Evolutionary conservation across 2,329 filamentous ascomycete genomes (phyloP).

Genomic region (Ceratocystis cacaofunesta): DNA sequence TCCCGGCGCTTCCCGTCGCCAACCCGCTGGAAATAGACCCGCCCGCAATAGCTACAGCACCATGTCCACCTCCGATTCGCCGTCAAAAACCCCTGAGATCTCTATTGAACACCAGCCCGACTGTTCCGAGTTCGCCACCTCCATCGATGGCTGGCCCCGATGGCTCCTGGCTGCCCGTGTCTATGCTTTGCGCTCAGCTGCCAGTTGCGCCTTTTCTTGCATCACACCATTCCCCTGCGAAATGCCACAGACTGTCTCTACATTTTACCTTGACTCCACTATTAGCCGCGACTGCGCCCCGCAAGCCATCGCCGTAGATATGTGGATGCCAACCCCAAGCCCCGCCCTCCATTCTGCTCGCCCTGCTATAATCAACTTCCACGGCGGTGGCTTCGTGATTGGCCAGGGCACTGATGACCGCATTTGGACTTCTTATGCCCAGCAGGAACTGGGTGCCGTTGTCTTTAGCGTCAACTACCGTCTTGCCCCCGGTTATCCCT

Average conservation of each 20-base stretch:
- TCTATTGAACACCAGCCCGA: conserved; percentile 14
- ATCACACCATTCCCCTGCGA: conserved; percentile 8
- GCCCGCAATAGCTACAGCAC: conserved; percentile 12
- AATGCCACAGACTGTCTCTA: conserved; percentile 1
- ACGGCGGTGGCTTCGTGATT: conserved; percentile 52
- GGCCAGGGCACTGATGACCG: conserved; percentile 49
- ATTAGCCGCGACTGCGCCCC: conserved; percentile 25
- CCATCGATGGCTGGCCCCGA: conserved; percentile 30
- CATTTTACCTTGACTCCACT: conserved; percentile 30
- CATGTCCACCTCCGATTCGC: not conserved
- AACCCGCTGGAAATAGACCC: not conserved
- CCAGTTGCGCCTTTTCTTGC: conserved; percentile 27
- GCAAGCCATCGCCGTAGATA: conserved; percentile 33
- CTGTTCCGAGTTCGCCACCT: conserved; percentile 29
- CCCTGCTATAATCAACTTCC: conserved; percentile 48
- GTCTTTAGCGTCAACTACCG: conserved; percentile 53
- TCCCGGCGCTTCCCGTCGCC: conserved; percentile 12
- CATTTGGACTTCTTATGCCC: conserved; percentile 41
- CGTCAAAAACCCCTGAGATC: not conserved
- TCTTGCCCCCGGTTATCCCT: conserved; percentile 49
- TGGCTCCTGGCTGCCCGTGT: conserved; percentile 31
- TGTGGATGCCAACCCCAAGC: conserved; percentile 26
- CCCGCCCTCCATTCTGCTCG: conserved; percentile 17
- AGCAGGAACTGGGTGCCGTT: conserved; percentile 38
- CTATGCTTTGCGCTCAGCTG: conserved; percentile 31